A percentile compares a stretch with the other conserved stretches of the same genome.
These are phyloP conservation scores for Arabidopsis hybrid DNA, from an alignment of 441 rosid species.

Conservation along the genomic window DNA sequence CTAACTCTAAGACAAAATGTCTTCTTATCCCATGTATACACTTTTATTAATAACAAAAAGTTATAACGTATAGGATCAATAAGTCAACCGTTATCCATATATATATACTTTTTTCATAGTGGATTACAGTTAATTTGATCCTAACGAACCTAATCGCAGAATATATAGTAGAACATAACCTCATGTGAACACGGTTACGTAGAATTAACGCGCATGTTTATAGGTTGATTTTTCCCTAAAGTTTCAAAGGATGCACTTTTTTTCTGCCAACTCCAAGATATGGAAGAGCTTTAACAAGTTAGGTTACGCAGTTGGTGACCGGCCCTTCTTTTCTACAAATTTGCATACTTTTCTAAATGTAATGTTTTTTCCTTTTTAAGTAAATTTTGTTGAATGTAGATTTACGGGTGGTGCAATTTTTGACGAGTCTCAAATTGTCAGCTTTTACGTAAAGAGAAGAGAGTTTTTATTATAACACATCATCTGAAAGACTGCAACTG, in stretches of 20 bases:
- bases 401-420: slow-evolving; percentile 10
- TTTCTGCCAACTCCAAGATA: slow-evolving; percentile 34
- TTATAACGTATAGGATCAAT: not conserved
- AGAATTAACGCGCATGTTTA: slow-evolving; percentile 6
- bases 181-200: slow-evolving; percentile 29
- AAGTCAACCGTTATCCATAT: slow-evolving; percentile 25
- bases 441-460: slow-evolving; percentile 6
- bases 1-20: not conserved
- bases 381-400: slow-evolving; percentile 1
- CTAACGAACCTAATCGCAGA: slow-evolving; percentile 28
- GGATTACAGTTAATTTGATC: slow-evolving; percentile 18
- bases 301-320: slow-evolving; percentile 46
- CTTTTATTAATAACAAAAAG: not conserved
- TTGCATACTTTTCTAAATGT: slow-evolving; percentile 17
- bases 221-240: not conserved
- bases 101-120: not conserved
- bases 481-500: not conserved
- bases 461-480: not conserved
- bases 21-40: not conserved
- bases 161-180: too few relatives aligned
- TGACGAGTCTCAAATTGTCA: not conserved
- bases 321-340: slow-evolving; percentile 18
- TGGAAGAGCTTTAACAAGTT: slow-evolving; percentile 40
- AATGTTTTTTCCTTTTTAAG: slow-evolving; percentile 7
- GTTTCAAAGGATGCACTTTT: slow-evolving; percentile 34